Percentiles rank a stretch among this genome's conserved stretches.
phyloP scores from a whole-genome alignment of 2,329 filamentous ascomycete species.

The Septoria linicola region DNA sequence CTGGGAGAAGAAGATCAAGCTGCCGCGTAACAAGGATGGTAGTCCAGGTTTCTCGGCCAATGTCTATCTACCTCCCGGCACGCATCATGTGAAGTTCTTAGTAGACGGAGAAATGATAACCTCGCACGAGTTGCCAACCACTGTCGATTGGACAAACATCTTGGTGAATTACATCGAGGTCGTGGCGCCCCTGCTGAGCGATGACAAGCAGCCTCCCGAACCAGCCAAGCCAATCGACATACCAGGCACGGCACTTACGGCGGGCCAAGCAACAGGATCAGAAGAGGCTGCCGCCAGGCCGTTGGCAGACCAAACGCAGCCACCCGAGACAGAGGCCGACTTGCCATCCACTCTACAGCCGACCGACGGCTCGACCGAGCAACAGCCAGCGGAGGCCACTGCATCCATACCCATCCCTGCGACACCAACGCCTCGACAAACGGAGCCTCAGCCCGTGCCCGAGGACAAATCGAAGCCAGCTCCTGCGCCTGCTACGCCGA shows the following conservation, averaged over 20 bases:
- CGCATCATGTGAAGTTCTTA: constrained; percentile 94
- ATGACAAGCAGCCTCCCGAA: constrained; percentile 30
- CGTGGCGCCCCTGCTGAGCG: constrained; percentile 31
- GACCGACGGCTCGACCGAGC: constrained; percentile 23
- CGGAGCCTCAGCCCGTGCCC: constrained; percentile 11
- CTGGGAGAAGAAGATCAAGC: constrained; percentile 90
- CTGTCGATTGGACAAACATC: constrained; percentile 96
- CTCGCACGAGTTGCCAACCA: constrained; percentile 82
- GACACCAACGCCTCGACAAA: constrained; percentile 13
- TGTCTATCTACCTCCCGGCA: constrained; percentile 84
- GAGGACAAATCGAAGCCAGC: constrained; percentile 20
- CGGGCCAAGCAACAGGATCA: constrained; percentile 26
- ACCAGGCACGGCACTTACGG: constrained; percentile 32
- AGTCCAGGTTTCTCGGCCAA: constrained; percentile 65
- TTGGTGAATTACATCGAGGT: constrained; percentile 98
- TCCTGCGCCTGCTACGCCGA: constrained; percentile 27
- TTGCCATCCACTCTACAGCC: constrained; percentile 23
- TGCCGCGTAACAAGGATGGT: constrained; percentile 67
- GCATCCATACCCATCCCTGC: constrained; percentile 15
- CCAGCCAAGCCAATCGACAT: constrained; percentile 35
- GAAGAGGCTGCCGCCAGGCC: constrained; percentile 50
- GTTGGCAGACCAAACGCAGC: constrained; percentile 45
- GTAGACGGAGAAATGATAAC: constrained; percentile 93
- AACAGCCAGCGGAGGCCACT: constrained; percentile 12
- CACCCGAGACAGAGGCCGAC: constrained; percentile 29